A percentile compares a stretch with the other conserved stretches of the same genome.
Conservation (phyloP, 2,329 filamentous ascomycete genomes). For the Beauveria scarabaeidicola region DNA sequence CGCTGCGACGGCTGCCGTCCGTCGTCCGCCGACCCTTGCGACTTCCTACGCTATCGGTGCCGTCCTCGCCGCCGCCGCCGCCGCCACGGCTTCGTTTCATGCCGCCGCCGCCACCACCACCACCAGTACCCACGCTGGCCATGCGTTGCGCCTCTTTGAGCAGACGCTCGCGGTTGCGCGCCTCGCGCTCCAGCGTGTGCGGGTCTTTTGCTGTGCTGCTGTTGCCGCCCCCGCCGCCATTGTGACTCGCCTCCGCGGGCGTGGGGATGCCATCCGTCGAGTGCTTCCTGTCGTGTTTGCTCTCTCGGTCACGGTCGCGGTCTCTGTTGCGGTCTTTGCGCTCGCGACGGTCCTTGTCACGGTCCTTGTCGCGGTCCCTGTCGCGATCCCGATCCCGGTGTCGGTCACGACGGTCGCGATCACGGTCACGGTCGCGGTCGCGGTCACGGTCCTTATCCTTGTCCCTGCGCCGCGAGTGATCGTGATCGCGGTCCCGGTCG, state of each 20-base stretch:
- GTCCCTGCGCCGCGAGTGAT: conserved; percentile 17
- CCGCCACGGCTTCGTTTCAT: conserved; percentile 40
- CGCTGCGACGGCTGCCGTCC: conserved; percentile 34
- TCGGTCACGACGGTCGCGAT: conserved; percentile 14
- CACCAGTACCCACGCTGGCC: conserved; percentile 34
- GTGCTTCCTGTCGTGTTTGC: conserved; percentile 23
- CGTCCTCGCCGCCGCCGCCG: conserved; percentile 22
- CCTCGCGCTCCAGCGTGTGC: conserved; percentile 63
- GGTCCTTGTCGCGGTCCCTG: conserved; percentile 22
- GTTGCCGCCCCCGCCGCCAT: conserved; percentile 10
- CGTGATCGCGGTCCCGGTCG: conserved; percentile 25
- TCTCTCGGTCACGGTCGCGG: conserved; percentile 20
- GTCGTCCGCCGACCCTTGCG: conserved; percentile 27
- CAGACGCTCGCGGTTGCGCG: conserved; percentile 55
- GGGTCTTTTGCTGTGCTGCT: conserved; percentile 36
- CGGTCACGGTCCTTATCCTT: conserved; percentile 24
- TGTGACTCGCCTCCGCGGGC: conserved; percentile 16
- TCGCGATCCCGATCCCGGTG: conserved; percentile 26
- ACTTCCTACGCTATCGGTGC: conserved; percentile 26
- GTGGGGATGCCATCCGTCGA: conserved; percentile 22
- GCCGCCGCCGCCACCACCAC: conserved; percentile 28
- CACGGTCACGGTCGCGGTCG: conserved; percentile 26
- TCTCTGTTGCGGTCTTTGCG: conserved; percentile 32
- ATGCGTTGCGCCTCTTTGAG: conserved; percentile 61
- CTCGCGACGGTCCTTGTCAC: conserved; percentile 28